Conservation (phyloP, 345 rosid genomes). For the Aurinia saxatilis region DNA sequence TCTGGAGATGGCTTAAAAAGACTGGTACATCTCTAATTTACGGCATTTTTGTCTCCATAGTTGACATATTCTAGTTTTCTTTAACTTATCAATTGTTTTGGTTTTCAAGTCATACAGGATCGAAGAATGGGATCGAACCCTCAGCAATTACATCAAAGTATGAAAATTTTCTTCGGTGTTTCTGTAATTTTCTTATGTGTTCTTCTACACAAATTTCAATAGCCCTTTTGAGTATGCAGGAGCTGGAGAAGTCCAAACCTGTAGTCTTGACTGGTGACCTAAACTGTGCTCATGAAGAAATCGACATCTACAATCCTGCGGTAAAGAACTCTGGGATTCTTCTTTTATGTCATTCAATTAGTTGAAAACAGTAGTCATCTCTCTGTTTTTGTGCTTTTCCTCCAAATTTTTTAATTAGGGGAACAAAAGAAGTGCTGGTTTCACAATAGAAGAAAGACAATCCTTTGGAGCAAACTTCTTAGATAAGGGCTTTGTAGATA, state of each 20-base stretch:
- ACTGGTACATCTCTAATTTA: conserved; percentile 47
- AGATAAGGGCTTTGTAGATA: conserved; percentile 80
- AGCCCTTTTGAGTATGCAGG: conserved; percentile 34
- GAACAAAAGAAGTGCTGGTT: conserved; percentile 91
- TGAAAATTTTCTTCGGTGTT: conserved; percentile 14
- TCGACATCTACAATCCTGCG: conserved; percentile 76
- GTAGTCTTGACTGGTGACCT: conserved; percentile 94
- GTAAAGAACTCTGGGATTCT: conserved; percentile 38
- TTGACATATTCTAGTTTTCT: not conserved
- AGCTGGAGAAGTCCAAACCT: conserved; percentile 89
- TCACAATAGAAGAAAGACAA: conserved; percentile 76
- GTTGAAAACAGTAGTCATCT: not conserved
- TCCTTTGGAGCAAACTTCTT: conserved; percentile 70
- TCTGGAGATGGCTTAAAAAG: conserved; percentile 96
- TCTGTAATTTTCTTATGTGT: not conserved
- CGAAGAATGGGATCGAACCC: conserved; percentile 72
- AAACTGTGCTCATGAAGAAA: conserved; percentile 94
- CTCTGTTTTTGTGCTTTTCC: conserved; percentile 2
- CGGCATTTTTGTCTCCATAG: conserved; percentile 6
- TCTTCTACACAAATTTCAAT: not conserved
- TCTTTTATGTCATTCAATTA: not conserved
- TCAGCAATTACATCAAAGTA: conserved; percentile 77
- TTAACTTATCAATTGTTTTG: not conserved
- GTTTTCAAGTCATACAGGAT: conserved; percentile 62
- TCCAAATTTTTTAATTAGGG: conserved; percentile 39